A percentile compares a stretch with the other conserved stretches of the same genome.
Conservation (phyloP, 1,284 basidiomycete species). For the Ustilago lituana region DNA sequence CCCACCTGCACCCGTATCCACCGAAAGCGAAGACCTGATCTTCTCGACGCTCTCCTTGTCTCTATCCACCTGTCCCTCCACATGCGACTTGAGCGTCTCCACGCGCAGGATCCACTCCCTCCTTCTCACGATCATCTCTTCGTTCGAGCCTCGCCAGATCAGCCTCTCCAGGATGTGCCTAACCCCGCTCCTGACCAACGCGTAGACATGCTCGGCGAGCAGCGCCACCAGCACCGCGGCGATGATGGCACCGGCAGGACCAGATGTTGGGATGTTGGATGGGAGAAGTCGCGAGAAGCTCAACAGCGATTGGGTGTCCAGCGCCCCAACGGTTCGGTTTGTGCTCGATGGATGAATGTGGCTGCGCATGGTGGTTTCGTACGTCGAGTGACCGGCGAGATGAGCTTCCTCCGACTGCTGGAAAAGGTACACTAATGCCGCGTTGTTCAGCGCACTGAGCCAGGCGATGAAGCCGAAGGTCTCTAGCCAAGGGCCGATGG, state of each 20-base stretch:
- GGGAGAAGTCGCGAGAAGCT: slow-evolving; percentile 52
- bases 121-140: slow-evolving; percentile 54
- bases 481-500: slow-evolving; percentile 93
- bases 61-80: slow-evolving; percentile 6
- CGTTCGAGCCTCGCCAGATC: slow-evolving; percentile 59
- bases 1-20: not conserved
- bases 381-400: slow-evolving; percentile 34
- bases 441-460: slow-evolving; percentile 55
- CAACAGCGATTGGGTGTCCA: slow-evolving; percentile 19
- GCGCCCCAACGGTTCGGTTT: no score
- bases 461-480: slow-evolving; percentile 71
- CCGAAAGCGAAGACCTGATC: no score
- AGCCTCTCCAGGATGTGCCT: slow-evolving; percentile 58
- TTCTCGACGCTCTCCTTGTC: not conserved
- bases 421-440: slow-evolving; percentile 59
- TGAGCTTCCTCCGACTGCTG: slow-evolving; percentile 40
- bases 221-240: slow-evolving; percentile 59
- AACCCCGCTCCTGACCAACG: slow-evolving; percentile 40
- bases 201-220: slow-evolving; percentile 61
- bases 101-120: slow-evolving; percentile 58
- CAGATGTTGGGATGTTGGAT: slow-evolving; percentile 35
- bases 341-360: slow-evolving; percentile 37
- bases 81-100: slow-evolving; percentile 31
- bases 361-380: slow-evolving; percentile 54
- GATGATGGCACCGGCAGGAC: slow-evolving; percentile 48